These are phyloP conservation scores for Podaxis rugospora DNA, from an alignment of 768 basidiomycete genomes.

Conservation along the genomic window DNA sequence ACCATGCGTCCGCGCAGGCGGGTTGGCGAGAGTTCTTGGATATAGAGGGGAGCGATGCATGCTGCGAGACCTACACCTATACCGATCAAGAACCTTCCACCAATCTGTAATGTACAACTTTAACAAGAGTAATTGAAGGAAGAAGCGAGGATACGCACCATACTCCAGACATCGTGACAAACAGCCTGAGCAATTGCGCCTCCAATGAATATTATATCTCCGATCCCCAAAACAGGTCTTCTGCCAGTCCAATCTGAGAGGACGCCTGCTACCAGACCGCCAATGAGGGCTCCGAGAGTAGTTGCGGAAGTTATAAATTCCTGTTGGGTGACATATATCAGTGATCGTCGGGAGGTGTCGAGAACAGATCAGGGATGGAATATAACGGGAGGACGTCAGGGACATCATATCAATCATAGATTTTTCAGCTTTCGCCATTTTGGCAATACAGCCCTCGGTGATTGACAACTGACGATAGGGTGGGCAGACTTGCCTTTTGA, in stretches of 20 bases:
- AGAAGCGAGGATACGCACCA: constrained; percentile 38
- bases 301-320: constrained; percentile 81
- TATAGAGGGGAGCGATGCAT: constrained; percentile 78
- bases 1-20: constrained; percentile 73
- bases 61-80: constrained; percentile 71
- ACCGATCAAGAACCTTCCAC: constrained; percentile 71
- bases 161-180: constrained; percentile 63
- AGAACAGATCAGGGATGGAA: too few relatives aligned
- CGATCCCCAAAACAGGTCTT: constrained; percentile 56
- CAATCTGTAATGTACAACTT: constrained; percentile 40
- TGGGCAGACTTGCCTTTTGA: constrained; percentile 47
- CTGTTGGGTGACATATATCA: constrained; percentile 25
- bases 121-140: not conserved
- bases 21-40: constrained; percentile 79
- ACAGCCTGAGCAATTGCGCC: constrained; percentile 72
- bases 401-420: not conserved
- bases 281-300: constrained; percentile 72
- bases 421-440: not conserved
- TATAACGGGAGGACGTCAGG: not conserved
- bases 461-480: not conserved
- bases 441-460: not conserved
- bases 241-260: constrained; percentile 71
- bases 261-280: constrained; percentile 66
- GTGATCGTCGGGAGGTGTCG: not conserved
- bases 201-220: constrained; percentile 69